Conservation (phyloP, 2,329 filamentous ascomycete genomes). For the Neopestalotiopsis sp. region DNA sequence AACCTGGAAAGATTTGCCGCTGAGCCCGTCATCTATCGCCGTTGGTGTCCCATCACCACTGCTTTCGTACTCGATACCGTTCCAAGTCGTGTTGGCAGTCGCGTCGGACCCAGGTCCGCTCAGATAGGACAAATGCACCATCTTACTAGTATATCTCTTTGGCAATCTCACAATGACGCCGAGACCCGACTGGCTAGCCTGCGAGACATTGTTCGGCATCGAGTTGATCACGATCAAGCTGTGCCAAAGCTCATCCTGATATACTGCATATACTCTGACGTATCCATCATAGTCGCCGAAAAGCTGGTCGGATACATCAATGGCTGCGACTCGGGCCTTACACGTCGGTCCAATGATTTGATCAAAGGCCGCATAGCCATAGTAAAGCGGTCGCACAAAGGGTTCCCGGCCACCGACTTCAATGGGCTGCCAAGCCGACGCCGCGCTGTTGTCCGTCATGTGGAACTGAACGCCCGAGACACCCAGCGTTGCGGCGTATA, state of each 20-base stretch:
- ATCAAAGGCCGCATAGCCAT: constrained; percentile 54
- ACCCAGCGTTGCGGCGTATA: constrained; percentile 52
- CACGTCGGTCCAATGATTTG: constrained; percentile 50
- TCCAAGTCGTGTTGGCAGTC: constrained; percentile 47
- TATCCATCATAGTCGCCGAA: constrained; percentile 43
- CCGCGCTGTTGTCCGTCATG: constrained; percentile 59
- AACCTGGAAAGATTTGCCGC: constrained; percentile 35
- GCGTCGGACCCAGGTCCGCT: constrained; percentile 50
- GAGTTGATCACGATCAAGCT: constrained; percentile 52
- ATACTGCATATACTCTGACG: constrained; percentile 49
- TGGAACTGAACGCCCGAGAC: constrained; percentile 55
- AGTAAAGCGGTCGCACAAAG: constrained; percentile 54
- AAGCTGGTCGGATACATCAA: constrained; percentile 33
- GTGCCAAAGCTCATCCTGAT: constrained; percentile 45
- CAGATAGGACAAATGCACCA: constrained; percentile 51
- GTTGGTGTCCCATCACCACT: constrained; percentile 45
- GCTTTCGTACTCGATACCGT: constrained; percentile 50
- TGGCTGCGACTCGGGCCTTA: constrained; percentile 46
- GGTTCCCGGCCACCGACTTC: constrained; percentile 42
- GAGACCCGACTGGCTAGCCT: constrained; percentile 40
- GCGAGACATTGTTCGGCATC: constrained; percentile 45
- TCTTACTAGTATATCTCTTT: constrained; percentile 40
- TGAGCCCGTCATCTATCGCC: constrained; percentile 33
- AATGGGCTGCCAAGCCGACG: constrained; percentile 54
- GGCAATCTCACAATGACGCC: constrained; percentile 47